A percentile compares a stretch with the other conserved stretches of the same genome.
phyloP scores from a whole-genome alignment of 2,329 filamentous ascomycete genomes.

The Cordyceps fumosorosea region DNA sequence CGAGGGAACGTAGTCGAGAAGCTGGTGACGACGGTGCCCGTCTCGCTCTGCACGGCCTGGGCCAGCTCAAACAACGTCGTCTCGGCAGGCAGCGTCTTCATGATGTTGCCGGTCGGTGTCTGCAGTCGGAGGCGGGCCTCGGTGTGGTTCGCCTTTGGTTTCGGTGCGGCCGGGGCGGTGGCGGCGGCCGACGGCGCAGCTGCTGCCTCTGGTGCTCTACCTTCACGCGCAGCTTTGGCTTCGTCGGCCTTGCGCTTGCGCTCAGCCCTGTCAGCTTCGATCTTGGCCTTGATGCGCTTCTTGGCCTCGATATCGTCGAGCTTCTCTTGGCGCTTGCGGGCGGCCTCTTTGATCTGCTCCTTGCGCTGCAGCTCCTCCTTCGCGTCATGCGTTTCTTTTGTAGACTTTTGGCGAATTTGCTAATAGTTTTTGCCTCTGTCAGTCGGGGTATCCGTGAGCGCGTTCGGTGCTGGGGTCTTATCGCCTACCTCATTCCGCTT shows the following conservation, averaged over 20 bases:
- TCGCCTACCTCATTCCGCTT: slow-evolving; percentile 74
- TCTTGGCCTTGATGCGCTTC: slow-evolving; percentile 84
- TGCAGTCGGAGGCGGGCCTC: slow-evolving; percentile 80
- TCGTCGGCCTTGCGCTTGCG: slow-evolving; percentile 77
- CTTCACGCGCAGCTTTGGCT: slow-evolving; percentile 80
- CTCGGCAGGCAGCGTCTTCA: slow-evolving; percentile 82
- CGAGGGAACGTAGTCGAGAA: slow-evolving; percentile 84
- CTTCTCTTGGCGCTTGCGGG: slow-evolving; percentile 82
- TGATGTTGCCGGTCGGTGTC: slow-evolving; percentile 63
- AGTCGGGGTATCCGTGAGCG: slow-evolving; percentile 6
- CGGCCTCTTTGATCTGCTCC: slow-evolving; percentile 87
- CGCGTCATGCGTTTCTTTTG: slow-evolving; percentile 77
- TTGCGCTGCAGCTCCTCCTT: slow-evolving; percentile 87
- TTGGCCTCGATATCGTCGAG: slow-evolving; percentile 77
- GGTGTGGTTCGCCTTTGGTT: slow-evolving; percentile 64
- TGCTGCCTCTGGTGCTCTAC: slow-evolving; percentile 45
- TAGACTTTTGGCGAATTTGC: slow-evolving; percentile 77
- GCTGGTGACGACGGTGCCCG: slow-evolving; percentile 61
- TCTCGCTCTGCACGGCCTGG: slow-evolving; percentile 65
- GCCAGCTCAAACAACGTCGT: slow-evolving; percentile 92
- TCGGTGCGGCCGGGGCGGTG: slow-evolving; percentile 40
- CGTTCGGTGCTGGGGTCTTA: not conserved
- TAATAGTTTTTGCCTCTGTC: slow-evolving; percentile 20
- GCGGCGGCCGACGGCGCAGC: slow-evolving; percentile 35
- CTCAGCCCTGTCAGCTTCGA: slow-evolving; percentile 90